Base-by-base conservation (phyloP, 345 rosid species). In the Eucalyptus cladocalyx region DNA sequence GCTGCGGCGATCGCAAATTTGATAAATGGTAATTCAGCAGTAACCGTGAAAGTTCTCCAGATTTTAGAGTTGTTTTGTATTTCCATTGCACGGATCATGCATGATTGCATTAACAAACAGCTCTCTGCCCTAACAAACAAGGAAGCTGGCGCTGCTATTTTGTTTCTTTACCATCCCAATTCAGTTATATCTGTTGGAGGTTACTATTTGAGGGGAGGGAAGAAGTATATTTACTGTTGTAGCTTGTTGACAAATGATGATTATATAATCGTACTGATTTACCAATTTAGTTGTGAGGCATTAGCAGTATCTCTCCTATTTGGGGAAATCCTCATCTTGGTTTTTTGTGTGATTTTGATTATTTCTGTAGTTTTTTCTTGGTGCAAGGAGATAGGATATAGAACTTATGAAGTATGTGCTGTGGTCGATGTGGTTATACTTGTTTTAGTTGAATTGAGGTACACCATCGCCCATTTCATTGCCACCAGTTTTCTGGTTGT, bases 1-100 rank as follows among this genome's bases (percentile, higher is more conserved):
- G 96, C 98, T 91, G 96, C 96, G 47, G 97, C 97, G 16, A 92
- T 96, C 89, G 92, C 95, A 91, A 93, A 96, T 91, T 65, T 96
- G 89, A 92, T 97, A 45, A 96, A 97, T 92, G 98, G 99, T 97
- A 93, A 62, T 40, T 86, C 14, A 60, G 88, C n/a, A 53, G 65
- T 28, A 58, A 58, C 65, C 7, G 7, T 58, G 65, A 58, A 26
- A 58, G 65, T 58, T 58, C 65, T 58, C 65, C 65, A 58, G 65
- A 58, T 58, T 26, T 24, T 28, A 58, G 65, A 58, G 65, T 26
- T 58, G 65, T 58, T 58, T 58, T 3, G 30, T 26, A 5, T 58
- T 58, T 58, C 65, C n/a, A 58, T 58, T 28, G 65, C 65, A 58
- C 14, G 1, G n/a, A 58, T 58, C 65, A 2, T 58, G 65, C n/a